These are phyloP conservation scores for Ascocoryne sarcoides DNA, from an alignment of 2,329 filamentous ascomycete genomes.

Conservation along the genomic window DNA sequence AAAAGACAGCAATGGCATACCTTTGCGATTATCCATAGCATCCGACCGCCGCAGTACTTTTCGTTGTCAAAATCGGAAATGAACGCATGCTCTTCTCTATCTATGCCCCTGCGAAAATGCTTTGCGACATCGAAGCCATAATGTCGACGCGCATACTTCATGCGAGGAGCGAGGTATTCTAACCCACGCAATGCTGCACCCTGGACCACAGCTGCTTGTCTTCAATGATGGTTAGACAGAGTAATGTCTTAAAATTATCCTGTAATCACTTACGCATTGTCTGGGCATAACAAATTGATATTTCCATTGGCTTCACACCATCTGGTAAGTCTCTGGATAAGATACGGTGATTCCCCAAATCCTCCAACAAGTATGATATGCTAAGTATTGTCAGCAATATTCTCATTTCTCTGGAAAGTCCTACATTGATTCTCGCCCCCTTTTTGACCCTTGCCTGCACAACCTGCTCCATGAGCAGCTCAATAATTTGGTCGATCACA, in stretches of 20 bases:
- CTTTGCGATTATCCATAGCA: background rate
- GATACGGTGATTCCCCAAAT: conserved; percentile 11
- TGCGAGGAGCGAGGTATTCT: background rate
- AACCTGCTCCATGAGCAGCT: background rate
- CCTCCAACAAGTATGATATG: conserved; percentile 13
- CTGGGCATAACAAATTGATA: conserved; percentile 3
- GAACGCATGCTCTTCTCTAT: background rate
- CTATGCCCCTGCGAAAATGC: background rate
- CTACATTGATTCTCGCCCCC: background rate
- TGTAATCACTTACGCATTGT: conserved; percentile 3
- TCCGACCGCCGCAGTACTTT: background rate
- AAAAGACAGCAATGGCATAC: background rate
- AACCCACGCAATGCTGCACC: conserved; percentile 9
- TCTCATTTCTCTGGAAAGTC: background rate
- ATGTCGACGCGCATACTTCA: background rate
- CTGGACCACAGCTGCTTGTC: conserved; percentile 4
- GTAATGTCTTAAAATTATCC: too few relatives aligned
- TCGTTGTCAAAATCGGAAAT: background rate
- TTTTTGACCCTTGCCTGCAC: background rate
- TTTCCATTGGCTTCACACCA: background rate
- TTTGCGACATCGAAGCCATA: background rate
- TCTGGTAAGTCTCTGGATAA: conserved; percentile 1
- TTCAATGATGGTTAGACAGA: too few relatives aligned
- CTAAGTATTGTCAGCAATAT: background rate
- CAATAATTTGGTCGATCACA: background rate